Evolutionary conservation across 495 filamentous ascomycete genomes (phyloP).

Genomic region (Pseudoneurospora amorphoporcata): DNA sequence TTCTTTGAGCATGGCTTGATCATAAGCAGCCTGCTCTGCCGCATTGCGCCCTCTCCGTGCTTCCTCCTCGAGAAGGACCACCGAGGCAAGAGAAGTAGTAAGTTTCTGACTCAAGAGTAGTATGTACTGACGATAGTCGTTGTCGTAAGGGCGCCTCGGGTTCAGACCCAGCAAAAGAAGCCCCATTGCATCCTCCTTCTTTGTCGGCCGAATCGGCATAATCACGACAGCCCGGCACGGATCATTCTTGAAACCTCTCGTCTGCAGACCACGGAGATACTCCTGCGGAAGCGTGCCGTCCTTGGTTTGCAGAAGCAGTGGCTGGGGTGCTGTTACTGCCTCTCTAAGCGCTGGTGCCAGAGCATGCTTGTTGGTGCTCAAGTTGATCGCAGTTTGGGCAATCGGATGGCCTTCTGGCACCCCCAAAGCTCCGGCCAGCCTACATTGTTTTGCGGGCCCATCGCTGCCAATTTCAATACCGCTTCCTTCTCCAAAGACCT

Average conservation of each 20-base stretch:
- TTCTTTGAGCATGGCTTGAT: constrained; percentile 50
- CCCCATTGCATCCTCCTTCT: constrained; percentile 42
- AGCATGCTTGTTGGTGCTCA: constrained; percentile 39
- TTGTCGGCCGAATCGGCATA: constrained; percentile 52
- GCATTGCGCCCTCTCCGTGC: constrained; percentile 47
- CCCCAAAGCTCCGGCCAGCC: constrained; percentile 48
- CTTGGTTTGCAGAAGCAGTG: constrained; percentile 42
- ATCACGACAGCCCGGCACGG: constrained; percentile 47
- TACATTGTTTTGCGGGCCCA: constrained; percentile 32
- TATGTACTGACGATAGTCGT: constrained; percentile 55
- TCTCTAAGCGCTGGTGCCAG: constrained; percentile 46
- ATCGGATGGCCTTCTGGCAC: constrained; percentile 46
- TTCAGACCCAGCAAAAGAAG: constrained; percentile 53
- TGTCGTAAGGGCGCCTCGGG: constrained; percentile 54
- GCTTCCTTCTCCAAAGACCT: constrained; percentile 29
- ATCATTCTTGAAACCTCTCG: constrained; percentile 48
- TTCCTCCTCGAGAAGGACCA: constrained; percentile 57
- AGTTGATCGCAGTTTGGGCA: constrained; percentile 38
- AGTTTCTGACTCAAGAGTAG: constrained; percentile 51
- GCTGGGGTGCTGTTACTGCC: constrained; percentile 43
- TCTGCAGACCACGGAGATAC: constrained; percentile 45
- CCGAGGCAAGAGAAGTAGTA: constrained; percentile 52
- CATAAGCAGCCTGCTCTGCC: constrained; percentile 48
- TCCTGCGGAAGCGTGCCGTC: constrained; percentile 41
- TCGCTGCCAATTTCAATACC: constrained; percentile 28